phyloP scores from a whole-genome alignment of 495 filamentous ascomycete species.

The Aspergillus conjunctus region DNA sequence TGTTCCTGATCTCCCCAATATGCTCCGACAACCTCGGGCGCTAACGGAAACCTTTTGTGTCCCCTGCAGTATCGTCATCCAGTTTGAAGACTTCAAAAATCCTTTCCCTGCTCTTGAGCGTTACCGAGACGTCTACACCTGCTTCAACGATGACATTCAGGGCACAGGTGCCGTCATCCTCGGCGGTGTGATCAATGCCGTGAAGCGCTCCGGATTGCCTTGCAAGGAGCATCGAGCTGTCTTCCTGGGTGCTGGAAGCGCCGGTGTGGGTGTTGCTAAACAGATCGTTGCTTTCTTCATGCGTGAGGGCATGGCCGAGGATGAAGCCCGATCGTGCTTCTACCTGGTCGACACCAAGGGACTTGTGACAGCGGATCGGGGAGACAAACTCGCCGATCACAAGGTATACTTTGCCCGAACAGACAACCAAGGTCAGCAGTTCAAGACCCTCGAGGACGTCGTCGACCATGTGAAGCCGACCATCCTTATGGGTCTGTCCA shows the following conservation, averaged over 20 bases:
- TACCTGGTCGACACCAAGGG: slow-evolving; percentile 98
- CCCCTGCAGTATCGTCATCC: slow-evolving; percentile 76
- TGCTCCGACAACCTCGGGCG: slow-evolving; percentile 21
- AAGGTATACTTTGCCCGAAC: slow-evolving; percentile 95
- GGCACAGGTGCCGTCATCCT: slow-evolving; percentile 96
- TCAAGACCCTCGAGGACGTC: slow-evolving; percentile 85
- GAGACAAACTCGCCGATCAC: slow-evolving; percentile 92
- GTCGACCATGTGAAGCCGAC: slow-evolving; percentile 93
- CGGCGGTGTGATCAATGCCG: slow-evolving; percentile 91
- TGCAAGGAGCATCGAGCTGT: slow-evolving; percentile 90
- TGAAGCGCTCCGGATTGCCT: slow-evolving; percentile 83
- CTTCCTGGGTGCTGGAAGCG: slow-evolving; percentile 94
- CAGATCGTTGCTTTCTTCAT: slow-evolving; percentile 97
- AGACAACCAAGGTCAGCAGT: slow-evolving; percentile 91
- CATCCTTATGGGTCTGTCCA: slow-evolving; percentile 91
- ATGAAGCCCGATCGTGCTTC: slow-evolving; percentile 87
- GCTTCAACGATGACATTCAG: slow-evolving; percentile 98
- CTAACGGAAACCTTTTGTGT: slow-evolving; percentile 26
- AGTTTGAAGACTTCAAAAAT: slow-evolving; percentile 99
- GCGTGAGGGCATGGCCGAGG: slow-evolving; percentile 88
- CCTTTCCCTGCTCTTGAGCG: slow-evolving; percentile 92
- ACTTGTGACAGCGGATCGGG: slow-evolving; percentile 89
- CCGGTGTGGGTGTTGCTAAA: slow-evolving; percentile 95
- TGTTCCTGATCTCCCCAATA: slow-evolving; percentile 20
- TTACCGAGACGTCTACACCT: slow-evolving; percentile 84